Conservation (phyloP, 2,329 filamentous ascomycete species). For the Parasarocladium wereldwijsianum region DNA sequence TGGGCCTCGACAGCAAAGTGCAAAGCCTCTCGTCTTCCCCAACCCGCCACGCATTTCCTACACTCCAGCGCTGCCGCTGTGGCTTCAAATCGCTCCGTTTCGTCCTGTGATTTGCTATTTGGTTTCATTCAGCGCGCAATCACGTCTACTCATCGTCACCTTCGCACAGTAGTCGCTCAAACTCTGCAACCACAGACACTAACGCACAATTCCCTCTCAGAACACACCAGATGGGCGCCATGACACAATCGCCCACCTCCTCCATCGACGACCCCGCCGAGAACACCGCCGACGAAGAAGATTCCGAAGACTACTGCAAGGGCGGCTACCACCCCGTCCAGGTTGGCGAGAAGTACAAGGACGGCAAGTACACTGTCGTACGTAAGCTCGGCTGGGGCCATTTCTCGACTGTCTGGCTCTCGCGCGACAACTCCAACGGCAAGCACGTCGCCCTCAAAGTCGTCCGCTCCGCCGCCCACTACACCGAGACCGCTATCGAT, state of each 20-base stretch:
- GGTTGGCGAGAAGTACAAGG: constrained; percentile 93
- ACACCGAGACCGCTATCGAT: constrained; percentile 96
- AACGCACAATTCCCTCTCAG: no score
- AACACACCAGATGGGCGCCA: constrained; percentile 39
- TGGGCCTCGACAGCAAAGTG: no score
- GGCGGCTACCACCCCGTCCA: constrained; percentile 93
- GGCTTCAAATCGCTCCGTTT: no score
- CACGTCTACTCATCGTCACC: no score
- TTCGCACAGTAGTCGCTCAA: no score
- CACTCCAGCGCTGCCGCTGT: no score
- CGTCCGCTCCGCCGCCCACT: constrained; percentile 92
- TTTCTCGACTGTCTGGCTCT: constrained; percentile 91
- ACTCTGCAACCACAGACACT: no score
- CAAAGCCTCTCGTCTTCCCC: no score
- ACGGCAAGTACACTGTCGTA: constrained; percentile 90
- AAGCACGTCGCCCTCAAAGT: constrained; percentile 98
- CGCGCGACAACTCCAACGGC: constrained; percentile 68
- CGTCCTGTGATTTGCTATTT: no score
- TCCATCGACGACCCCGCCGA: constrained; percentile 75
- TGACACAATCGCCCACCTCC: constrained; percentile 62
- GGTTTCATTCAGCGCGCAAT: no score
- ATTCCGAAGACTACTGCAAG: constrained; percentile 98
- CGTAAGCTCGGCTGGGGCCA: constrained; percentile 97
- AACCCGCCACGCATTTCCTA: no score
- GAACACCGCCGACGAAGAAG: constrained; percentile 93